Percentiles rank a stretch among this genome's conserved stretches.
Conservation (phyloP, 768 basidiomycete species). For the Tubosaeta sp. region DNA sequence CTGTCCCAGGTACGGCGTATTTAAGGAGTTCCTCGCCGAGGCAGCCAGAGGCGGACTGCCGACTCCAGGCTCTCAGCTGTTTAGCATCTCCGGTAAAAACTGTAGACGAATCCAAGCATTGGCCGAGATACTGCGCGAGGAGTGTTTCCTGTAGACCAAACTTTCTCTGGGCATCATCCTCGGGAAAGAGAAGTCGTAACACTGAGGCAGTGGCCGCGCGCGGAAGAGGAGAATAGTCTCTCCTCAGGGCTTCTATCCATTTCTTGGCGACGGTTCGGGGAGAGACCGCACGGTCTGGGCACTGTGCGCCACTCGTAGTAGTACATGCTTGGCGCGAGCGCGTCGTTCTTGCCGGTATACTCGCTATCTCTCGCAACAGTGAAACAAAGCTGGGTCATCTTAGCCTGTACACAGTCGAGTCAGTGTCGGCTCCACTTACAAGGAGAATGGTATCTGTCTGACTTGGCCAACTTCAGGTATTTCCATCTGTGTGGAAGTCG, state of each 20-base stretch:
- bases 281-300: slow-evolving; percentile 21
- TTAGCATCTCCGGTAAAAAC: slow-evolving; percentile 22
- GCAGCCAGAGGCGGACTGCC: slow-evolving; percentile 52
- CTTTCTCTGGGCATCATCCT: slow-evolving; percentile 66
- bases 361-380: slow-evolving; percentile 44
- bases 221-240: slow-evolving; percentile 45
- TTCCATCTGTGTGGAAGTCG: slow-evolving; percentile 9
- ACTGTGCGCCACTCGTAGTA: neutral
- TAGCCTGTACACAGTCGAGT: neutral
- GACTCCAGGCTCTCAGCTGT: slow-evolving; percentile 37
- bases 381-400: slow-evolving; percentile 42
- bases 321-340: slow-evolving; percentile 11
- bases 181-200: slow-evolving; percentile 80
- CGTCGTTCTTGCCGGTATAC: slow-evolving; percentile 20
- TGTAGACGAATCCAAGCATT: slow-evolving; percentile 41
- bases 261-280: slow-evolving; percentile 37
- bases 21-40: slow-evolving; percentile 62
- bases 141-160: slow-evolving; percentile 70
- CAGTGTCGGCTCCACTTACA: slow-evolving; percentile 29
- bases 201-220: slow-evolving; percentile 52
- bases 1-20: slow-evolving; percentile 33
- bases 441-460: slow-evolving; percentile 38
- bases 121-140: slow-evolving; percentile 49
- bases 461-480: neutral
- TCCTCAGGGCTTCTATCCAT: slow-evolving; percentile 44